phyloP scores from a whole-genome alignment of 192 early-diverging fungal genomes.

The Dissophora globulifera region DNA sequence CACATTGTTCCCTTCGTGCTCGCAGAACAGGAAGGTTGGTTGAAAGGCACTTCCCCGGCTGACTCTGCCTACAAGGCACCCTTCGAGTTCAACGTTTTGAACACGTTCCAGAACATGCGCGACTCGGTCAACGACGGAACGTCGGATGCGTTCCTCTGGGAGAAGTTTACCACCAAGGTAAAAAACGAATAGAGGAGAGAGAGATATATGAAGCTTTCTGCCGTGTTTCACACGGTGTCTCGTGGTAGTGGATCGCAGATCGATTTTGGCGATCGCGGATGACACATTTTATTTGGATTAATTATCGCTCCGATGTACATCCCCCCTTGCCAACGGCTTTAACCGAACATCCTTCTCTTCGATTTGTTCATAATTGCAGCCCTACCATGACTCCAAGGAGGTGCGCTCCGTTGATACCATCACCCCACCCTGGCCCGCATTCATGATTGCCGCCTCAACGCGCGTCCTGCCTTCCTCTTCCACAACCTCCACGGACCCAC shows the following conservation, averaged over 20 bases:
- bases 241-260: too few species aligned
- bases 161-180: constrained; percentile 89
- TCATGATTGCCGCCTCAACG: constrained; percentile 77
- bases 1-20: constrained; percentile 78
- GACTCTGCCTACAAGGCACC: constrained; percentile 41
- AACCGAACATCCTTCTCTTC: too few species aligned
- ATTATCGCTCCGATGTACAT: too few species aligned
- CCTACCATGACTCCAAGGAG: constrained; percentile 75
- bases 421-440: constrained; percentile 91
- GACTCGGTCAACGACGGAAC: constrained; percentile 69
- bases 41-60: constrained; percentile 25
- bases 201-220: too few species aligned
- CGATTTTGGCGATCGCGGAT: too few species aligned
- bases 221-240: too few species aligned
- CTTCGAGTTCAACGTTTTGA: constrained; percentile 76
- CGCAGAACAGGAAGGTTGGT: constrained; percentile 74
- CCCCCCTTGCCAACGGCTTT: too few species aligned
- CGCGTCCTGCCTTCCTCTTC: constrained; percentile 54
- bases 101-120: constrained; percentile 79
- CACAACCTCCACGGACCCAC: constrained; percentile 15
- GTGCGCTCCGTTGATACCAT: constrained; percentile 80
- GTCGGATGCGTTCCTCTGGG: constrained; percentile 91
- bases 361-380: too few species aligned
- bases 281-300: too few species aligned
- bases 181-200: too few species aligned